These are phyloP conservation scores for Globisporangium spiculum DNA, from an alignment of 352 stramenopile species.

Conservation along the genomic window DNA sequence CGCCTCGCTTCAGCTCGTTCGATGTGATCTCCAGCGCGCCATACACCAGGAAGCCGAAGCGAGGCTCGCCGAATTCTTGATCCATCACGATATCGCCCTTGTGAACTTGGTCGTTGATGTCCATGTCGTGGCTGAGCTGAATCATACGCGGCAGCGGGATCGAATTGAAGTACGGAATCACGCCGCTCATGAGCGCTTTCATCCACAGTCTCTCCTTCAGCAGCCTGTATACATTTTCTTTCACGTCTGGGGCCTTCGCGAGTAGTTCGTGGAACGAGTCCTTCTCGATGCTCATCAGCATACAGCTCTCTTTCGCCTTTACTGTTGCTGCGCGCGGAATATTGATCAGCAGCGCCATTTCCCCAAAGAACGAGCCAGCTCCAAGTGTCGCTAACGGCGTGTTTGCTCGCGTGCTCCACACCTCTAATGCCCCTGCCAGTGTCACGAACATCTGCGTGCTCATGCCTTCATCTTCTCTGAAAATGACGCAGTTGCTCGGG, in stretches of 20 bases:
- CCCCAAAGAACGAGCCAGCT: conserved; percentile 73
- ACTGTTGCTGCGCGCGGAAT: conserved; percentile 73
- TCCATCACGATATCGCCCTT: conserved; percentile 59
- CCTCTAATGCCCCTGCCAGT: conserved; percentile 55
- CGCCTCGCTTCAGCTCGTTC: conserved; percentile 24
- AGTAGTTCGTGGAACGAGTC: conserved; percentile 65
- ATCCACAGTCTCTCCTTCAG: conserved; percentile 67
- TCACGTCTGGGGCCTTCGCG: conserved; percentile 51
- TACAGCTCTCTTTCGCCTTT: conserved; percentile 61
- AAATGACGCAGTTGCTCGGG: conserved; percentile 62
- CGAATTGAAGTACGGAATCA: conserved; percentile 63
- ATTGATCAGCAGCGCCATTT: conserved; percentile 81
- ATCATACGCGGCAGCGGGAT: conserved; percentile 54
- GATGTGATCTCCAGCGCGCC: conserved; percentile 65
- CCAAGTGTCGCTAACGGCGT: conserved; percentile 56
- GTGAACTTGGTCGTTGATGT: conserved; percentile 62
- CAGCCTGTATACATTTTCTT: conserved; percentile 46
- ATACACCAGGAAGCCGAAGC: conserved; percentile 68
- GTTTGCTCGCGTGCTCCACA: conserved; percentile 49
- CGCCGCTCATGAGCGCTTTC: conserved; percentile 71
- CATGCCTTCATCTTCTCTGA: conserved; percentile 73
- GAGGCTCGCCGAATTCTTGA: conserved; percentile 31
- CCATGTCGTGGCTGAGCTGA: conserved; percentile 52
- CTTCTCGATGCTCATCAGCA: conserved; percentile 81
- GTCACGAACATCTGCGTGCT: conserved; percentile 82